Conservation (phyloP, 2,329 filamentous ascomycete genomes). For the Coniochaeta prunicola region DNA sequence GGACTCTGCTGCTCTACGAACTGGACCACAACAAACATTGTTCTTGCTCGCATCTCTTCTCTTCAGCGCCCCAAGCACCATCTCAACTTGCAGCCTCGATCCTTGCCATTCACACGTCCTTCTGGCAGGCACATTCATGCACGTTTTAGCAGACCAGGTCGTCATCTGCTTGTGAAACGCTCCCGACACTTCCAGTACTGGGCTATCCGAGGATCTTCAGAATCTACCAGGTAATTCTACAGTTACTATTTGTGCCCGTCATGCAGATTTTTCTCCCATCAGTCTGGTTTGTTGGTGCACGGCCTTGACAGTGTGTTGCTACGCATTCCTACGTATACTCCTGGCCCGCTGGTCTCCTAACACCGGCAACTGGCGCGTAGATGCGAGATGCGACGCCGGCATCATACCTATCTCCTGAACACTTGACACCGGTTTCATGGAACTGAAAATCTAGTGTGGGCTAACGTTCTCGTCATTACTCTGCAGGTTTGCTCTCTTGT, state of each 20-base stretch:
- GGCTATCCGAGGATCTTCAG: neutral
- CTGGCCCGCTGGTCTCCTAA: neutral
- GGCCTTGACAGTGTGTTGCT: neutral
- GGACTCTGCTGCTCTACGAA: neutral
- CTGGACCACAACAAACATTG: neutral
- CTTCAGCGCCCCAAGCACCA: no score
- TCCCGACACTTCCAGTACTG: slow-evolving; percentile 8
- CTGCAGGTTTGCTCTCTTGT: neutral
- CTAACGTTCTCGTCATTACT: neutral
- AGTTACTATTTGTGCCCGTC: neutral
- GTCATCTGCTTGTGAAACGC: slow-evolving; percentile 12
- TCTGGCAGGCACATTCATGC: slow-evolving; percentile 18
- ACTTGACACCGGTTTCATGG: neutral
- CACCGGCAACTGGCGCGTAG: neutral
- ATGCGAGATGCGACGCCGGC: neutral
- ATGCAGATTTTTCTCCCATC: neutral
- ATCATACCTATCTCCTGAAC: neutral
- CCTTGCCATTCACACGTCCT: neutral
- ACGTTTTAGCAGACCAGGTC: slow-evolving; percentile 5
- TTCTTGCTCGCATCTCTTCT: neutral
- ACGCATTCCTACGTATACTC: no score
- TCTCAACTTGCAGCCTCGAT: neutral
- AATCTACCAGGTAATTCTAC: neutral
- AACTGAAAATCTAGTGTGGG: neutral
- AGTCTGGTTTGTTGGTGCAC: neutral